Percentiles rank a stretch among this genome's conserved stretches.
phyloP scores from a whole-genome alignment of 2,329 filamentous ascomycete genomes.

The Cladosporium sp. region DNA sequence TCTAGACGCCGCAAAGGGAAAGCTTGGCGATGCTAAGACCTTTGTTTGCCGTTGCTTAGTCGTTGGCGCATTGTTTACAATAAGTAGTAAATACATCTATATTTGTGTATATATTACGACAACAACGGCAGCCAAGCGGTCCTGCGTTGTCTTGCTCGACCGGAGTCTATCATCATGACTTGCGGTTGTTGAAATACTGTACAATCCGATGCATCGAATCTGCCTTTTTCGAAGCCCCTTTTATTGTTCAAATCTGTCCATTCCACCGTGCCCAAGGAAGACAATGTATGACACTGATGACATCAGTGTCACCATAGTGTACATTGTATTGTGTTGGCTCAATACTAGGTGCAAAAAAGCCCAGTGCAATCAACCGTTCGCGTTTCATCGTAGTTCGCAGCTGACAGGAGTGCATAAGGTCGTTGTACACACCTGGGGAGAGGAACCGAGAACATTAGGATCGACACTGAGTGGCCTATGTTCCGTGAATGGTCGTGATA shows the following conservation, averaged over 20 bases:
- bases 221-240: background rate
- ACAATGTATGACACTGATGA: background rate
- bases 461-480: background rate
- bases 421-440: background rate
- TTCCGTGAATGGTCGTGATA: background rate
- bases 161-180: background rate
- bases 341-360: background rate
- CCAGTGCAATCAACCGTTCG: background rate
- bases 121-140: background rate
- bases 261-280: background rate
- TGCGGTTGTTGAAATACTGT: background rate
- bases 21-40: constrained; percentile 12
- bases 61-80: background rate
- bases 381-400: background rate
- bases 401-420: background rate
- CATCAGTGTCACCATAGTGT: background rate
- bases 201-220: background rate
- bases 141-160: background rate
- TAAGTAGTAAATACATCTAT: background rate
- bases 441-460: background rate
- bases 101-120: background rate
- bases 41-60: constrained; percentile 1
- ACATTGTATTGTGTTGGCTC: background rate
- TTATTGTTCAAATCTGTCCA: background rate
- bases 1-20: constrained; percentile 14